These are phyloP conservation scores for Camelina sativa DNA, from an alignment of 345 rosid genomes.

Conservation along the genomic window DNA sequence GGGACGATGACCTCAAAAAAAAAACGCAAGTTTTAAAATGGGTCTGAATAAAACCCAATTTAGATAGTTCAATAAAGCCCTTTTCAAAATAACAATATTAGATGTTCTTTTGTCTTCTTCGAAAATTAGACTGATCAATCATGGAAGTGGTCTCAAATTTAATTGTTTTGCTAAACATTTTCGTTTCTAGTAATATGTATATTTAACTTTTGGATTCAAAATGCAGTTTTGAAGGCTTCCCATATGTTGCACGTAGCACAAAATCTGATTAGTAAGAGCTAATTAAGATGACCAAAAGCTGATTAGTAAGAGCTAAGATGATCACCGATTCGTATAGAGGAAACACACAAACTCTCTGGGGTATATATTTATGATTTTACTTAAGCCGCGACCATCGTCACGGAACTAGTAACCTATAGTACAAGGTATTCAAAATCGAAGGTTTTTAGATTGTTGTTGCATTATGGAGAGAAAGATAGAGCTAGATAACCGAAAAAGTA, in stretches of 20 bases:
- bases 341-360: background rate
- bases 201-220: background rate
- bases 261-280: background rate
- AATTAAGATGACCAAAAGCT: background rate
- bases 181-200: background rate
- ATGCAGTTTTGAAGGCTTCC: background rate
- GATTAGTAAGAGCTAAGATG: background rate
- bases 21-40: background rate
- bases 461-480: conserved; percentile 5
- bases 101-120: background rate
- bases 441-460: conserved; percentile 1
- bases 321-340: background rate
- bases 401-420: conserved; percentile 29
- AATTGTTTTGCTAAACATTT: background rate
- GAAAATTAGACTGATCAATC: background rate
- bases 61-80: background rate
- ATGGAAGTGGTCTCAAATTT: background rate
- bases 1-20: background rate
- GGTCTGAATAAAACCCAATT: background rate
- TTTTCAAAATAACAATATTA: background rate
- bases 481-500: conserved; percentile 36
- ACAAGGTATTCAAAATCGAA: conserved; percentile 14
- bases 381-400: conserved; percentile 6
- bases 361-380: conserved; percentile 15
- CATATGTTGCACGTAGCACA: background rate